A percentile compares a stretch with the other conserved stretches of the same genome.
Evolutionary conservation across 179 eudicot genomes (phyloP).

Genomic region (Silene coronaria): DNA sequence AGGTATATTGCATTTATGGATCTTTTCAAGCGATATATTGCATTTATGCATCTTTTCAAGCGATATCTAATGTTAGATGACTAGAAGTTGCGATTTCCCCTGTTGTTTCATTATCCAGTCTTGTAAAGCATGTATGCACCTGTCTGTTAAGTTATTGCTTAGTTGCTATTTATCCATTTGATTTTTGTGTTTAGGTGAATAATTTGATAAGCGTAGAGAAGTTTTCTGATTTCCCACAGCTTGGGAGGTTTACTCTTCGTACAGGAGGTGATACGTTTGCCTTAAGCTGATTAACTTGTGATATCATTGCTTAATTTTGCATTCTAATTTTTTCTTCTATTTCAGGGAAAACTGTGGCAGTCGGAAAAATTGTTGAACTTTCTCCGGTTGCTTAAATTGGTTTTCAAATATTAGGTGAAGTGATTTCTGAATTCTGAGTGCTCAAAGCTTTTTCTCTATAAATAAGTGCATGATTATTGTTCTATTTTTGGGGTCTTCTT

Average conservation of each 20-base stretch:
- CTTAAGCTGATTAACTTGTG: slow-evolving; percentile 4
- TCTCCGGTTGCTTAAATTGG: slow-evolving; percentile 28
- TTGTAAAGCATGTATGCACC: not conserved
- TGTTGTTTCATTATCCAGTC: not conserved
- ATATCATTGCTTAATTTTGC: not conserved
- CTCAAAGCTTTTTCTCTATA: too few relatives aligned
- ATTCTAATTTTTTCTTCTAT: not conserved
- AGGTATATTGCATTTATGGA: not conserved
- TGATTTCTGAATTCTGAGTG: not conserved
- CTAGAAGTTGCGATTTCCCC: not conserved
- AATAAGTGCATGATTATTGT: too few relatives aligned
- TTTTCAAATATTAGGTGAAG: slow-evolving; percentile 32
- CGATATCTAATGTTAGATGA: not conserved
- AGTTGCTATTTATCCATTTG: too few relatives aligned
- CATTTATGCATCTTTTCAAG: not conserved
- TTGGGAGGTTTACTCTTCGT: slow-evolving; percentile 91
- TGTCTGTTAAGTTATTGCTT: not conserved
- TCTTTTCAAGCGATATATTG: not conserved
- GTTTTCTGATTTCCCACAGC: slow-evolving; percentile 74
- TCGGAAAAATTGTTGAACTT: slow-evolving; percentile 63
- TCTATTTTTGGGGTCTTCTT: too few relatives aligned
- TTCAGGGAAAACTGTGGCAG: slow-evolving; percentile 85
- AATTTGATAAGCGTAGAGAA: slow-evolving; percentile 76
- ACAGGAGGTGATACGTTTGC: slow-evolving; percentile 60
- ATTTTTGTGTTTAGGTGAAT: slow-evolving; percentile 40